Percentiles rank a stretch among this genome's conserved stretches.
These are phyloP conservation scores for Talaromyces verruculosus DNA, from an alignment of 2,329 filamentous ascomycete genomes.

Conservation along the genomic window DNA sequence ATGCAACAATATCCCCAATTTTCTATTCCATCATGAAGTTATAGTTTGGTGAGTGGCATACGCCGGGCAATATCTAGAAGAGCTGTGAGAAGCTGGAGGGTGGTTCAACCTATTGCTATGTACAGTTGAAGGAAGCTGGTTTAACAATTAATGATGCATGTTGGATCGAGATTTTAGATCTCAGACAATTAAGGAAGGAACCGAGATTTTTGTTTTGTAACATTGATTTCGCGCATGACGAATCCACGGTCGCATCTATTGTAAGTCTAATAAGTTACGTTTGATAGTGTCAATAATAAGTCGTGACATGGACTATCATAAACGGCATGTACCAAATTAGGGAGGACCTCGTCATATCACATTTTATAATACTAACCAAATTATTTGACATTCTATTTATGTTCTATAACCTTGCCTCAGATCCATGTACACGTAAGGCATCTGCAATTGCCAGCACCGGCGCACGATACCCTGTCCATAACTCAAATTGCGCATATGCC, in stretches of 20 bases:
- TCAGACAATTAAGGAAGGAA: neutral
- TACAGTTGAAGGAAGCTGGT: neutral
- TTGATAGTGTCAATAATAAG: neutral
- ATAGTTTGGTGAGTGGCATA: neutral
- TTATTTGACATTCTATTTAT: neutral
- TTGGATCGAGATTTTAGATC: neutral
- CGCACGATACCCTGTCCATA: slow-evolving; percentile 26
- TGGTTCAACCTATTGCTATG: neutral
- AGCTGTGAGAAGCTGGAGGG: neutral
- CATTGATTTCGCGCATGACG: neutral
- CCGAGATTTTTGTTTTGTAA: neutral
- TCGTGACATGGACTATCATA: neutral
- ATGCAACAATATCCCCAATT: neutral
- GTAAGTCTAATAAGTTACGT: neutral
- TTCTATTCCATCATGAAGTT: neutral
- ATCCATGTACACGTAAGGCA: slow-evolving; percentile 22
- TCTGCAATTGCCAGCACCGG: slow-evolving; percentile 8
- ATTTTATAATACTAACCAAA: neutral
- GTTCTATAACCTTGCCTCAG: neutral
- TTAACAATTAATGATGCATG: neutral
- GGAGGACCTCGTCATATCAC: neutral
- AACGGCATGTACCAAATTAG: neutral
- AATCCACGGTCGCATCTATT: neutral
- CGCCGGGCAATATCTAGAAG: neutral
- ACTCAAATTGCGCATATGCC: slow-evolving; percentile 28